Evolutionary conservation across 768 basidiomycete genomes (phyloP).

Genomic region (Kwoniella dendrophila): DNA sequence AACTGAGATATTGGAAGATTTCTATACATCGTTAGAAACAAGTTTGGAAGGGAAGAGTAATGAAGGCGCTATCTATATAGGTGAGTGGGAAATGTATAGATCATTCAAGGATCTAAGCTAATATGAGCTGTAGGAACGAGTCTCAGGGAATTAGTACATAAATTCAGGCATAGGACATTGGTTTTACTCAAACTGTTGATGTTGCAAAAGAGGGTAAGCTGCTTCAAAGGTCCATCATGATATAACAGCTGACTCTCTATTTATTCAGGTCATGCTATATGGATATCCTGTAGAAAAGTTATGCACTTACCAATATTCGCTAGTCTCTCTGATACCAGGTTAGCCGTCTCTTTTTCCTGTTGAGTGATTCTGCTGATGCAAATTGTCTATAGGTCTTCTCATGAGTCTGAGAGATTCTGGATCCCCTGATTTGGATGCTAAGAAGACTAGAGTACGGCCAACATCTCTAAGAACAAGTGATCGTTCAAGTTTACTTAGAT

Average conservation of each 20-base stretch:
- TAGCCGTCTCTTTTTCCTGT: slow-evolving; percentile 29
- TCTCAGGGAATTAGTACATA: slow-evolving; percentile 83
- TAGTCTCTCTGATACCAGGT: slow-evolving; percentile 92
- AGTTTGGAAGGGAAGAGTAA: slow-evolving; percentile 78
- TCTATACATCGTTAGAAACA: slow-evolving; percentile 73
- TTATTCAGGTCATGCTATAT: slow-evolving; percentile 83
- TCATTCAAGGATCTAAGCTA: slow-evolving; percentile 32
- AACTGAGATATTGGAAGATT: slow-evolving; percentile 84
- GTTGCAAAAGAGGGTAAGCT: slow-evolving; percentile 80
- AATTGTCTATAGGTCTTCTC: slow-evolving; percentile 68
- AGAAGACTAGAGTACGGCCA: slow-evolving; percentile 68
- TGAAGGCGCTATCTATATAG: slow-evolving; percentile 93
- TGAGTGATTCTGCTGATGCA: slow-evolving; percentile 11
- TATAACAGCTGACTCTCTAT: neutral
- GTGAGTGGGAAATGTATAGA: slow-evolving; percentile 58
- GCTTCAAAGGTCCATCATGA: neutral
- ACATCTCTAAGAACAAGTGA: slow-evolving; percentile 85
- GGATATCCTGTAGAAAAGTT: slow-evolving; percentile 94
- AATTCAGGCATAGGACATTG: slow-evolving; percentile 87
- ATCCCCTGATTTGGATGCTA: slow-evolving; percentile 71
- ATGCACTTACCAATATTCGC: slow-evolving; percentile 96
- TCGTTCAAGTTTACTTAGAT: slow-evolving; percentile 83
- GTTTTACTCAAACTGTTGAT: slow-evolving; percentile 93
- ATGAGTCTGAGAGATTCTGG: slow-evolving; percentile 90
- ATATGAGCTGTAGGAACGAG: slow-evolving; percentile 60